Evolutionary conservation across 306 rosid species (phyloP).

Genomic region (Canavalia ensiformis): DNA sequence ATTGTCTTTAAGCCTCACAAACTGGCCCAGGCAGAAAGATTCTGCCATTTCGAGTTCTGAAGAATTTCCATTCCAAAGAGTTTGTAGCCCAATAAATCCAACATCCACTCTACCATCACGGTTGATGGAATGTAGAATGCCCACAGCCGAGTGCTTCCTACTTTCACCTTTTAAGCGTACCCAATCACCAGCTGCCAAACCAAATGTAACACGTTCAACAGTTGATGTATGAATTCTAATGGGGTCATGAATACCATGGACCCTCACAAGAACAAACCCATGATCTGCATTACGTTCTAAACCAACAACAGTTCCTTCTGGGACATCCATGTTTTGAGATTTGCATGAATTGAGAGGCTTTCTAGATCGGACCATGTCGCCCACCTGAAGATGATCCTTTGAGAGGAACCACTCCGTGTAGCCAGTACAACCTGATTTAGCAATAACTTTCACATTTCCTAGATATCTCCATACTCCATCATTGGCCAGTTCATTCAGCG

Average conservation of each 20-base stretch:
- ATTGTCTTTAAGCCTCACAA: conserved; percentile 71
- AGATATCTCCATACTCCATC: conserved; percentile 73
- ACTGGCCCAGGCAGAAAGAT: conserved; percentile 77
- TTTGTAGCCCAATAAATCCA: conserved; percentile 80
- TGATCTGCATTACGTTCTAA: conserved; percentile 66
- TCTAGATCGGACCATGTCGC: conserved; percentile 86
- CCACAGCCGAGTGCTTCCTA: conserved; percentile 80
- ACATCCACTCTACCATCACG: conserved; percentile 71
- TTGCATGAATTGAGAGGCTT: conserved; percentile 74
- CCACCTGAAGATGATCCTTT: conserved; percentile 87
- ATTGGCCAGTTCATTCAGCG: conserved; percentile 60
- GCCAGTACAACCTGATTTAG: conserved; percentile 64
- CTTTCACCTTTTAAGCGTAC: conserved; percentile 68
- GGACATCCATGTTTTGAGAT: conserved; percentile 76
- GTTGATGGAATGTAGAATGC: conserved; percentile 78
- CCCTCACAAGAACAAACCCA: conserved; percentile 74
- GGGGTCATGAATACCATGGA: conserved; percentile 89
- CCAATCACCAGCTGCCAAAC: conserved; percentile 90
- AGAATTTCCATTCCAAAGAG: conserved; percentile 80
- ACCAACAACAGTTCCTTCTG: conserved; percentile 87
- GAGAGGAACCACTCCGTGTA: conserved; percentile 81
- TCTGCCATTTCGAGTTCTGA: conserved; percentile 83
- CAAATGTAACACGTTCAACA: conserved; percentile 79
- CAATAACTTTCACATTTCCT: conserved; percentile 56
- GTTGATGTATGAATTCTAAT: conserved; percentile 68